phyloP scores from a whole-genome alignment of 768 basidiomycete species.

The Saitozyma podzolica region DNA sequence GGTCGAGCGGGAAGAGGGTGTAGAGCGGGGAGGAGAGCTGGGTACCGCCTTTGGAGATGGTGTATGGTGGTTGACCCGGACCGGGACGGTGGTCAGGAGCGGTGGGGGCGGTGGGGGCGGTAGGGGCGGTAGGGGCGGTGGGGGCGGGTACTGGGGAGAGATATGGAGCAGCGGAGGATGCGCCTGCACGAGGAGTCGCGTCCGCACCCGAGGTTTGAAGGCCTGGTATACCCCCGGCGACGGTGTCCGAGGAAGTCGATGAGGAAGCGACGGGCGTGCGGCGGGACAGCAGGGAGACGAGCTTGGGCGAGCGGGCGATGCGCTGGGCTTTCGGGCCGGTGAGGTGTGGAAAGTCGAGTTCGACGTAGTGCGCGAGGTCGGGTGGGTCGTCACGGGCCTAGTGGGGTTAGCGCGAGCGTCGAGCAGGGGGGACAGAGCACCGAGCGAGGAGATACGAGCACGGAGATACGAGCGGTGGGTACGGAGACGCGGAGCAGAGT shows the following conservation, averaged over 20 bases:
- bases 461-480: too few species aligned
- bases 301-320: constrained; percentile 39
- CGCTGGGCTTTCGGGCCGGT: constrained; percentile 67
- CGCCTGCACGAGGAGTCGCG: neutral
- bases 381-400: constrained; percentile 1
- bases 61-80: too few species aligned
- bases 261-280: neutral
- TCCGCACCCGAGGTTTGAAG: too few species aligned
- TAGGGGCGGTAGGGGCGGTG: too few species aligned
- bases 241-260: neutral
- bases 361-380: constrained; percentile 66
- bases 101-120: too few species aligned
- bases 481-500: too few species aligned
- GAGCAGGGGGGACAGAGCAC: constrained; percentile 1
- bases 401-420: neutral
- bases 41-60: constrained; percentile 47
- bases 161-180: constrained; percentile 1
- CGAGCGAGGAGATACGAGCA: too few species aligned
- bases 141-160: too few species aligned
- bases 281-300: constrained; percentile 13
- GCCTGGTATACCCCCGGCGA: neutral
- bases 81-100: too few species aligned
- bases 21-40: constrained; percentile 59
- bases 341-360: constrained; percentile 86
- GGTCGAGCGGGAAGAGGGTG: constrained; percentile 76